Evolutionary conservation across 306 rosid genomes (phyloP).

Genomic region (Cucurbita moschata): DNA sequence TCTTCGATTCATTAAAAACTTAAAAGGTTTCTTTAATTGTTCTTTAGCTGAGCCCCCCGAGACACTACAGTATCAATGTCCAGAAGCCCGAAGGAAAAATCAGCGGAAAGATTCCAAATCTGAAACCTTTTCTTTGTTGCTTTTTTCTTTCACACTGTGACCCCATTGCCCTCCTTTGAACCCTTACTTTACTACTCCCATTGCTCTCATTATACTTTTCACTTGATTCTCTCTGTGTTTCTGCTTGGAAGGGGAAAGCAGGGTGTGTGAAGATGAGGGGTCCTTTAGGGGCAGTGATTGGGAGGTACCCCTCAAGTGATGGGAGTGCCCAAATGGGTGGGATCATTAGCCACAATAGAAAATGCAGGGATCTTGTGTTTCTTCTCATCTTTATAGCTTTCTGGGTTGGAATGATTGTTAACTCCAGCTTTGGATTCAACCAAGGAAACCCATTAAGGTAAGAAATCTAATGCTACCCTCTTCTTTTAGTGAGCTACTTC

Average conservation of each 20-base stretch:
- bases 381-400: slow-evolving; percentile 69
- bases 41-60: neutral
- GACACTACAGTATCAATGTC: slow-evolving; percentile 32
- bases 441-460: slow-evolving; percentile 82
- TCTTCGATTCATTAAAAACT: neutral
- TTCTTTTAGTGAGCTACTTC: slow-evolving; percentile 8
- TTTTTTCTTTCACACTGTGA: slow-evolving; percentile 8
- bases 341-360: slow-evolving; percentile 68
- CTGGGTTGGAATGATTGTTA: slow-evolving; percentile 92
- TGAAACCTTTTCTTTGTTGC: slow-evolving; percentile 15
- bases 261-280: slow-evolving; percentile 50
- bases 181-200: neutral
- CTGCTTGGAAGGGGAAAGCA: neutral
- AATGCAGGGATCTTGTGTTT: slow-evolving; percentile 68
- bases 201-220: slow-evolving; percentile 7
- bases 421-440: slow-evolving; percentile 91
- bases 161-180: neutral
- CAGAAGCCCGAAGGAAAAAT: neutral
- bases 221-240: slow-evolving; percentile 5
- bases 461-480: slow-evolving; percentile 11
- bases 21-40: neutral
- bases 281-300: slow-evolving; percentile 85
- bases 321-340: slow-evolving; percentile 64
- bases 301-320: slow-evolving; percentile 89
- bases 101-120: slow-evolving; percentile 37